Conservation (phyloP, 441 rosid species). For the Pelargonium cotyledonis region DNA sequence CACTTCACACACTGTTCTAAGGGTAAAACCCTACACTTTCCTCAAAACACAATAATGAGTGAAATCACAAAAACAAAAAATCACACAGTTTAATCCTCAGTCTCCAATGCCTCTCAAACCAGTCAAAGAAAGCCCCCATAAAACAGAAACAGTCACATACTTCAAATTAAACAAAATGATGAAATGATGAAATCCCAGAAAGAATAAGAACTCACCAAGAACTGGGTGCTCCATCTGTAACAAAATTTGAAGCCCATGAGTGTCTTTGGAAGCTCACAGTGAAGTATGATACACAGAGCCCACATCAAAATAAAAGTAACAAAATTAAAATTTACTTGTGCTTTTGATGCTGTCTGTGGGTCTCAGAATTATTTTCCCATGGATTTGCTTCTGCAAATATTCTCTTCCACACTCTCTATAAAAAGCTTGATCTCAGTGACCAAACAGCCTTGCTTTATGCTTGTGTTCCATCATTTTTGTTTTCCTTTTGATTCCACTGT, state of each 20-base stretch:
- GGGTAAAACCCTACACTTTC: too few relatives aligned
- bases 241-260: constrained; percentile 18
- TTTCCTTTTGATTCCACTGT: constrained; percentile 13
- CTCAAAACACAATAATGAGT: too few relatives aligned
- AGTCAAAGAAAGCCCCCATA: constrained; percentile 16
- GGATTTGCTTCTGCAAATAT: constrained; percentile 26
- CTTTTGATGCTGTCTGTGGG: too few relatives aligned
- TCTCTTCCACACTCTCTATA: constrained; percentile 10
- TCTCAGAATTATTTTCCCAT: constrained; percentile 4
- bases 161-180: not conserved
- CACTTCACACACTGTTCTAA: not conserved
- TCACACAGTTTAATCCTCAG: not conserved
- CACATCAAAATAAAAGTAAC: constrained; percentile 20
- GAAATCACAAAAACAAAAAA: too few relatives aligned
- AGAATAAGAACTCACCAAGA: not conserved
- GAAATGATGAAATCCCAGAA: not conserved
- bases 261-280: constrained; percentile 9
- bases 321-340: constrained; percentile 6
- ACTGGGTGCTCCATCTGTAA: not conserved
- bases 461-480: constrained; percentile 21
- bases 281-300: constrained; percentile 11
- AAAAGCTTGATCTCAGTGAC: constrained; percentile 18
- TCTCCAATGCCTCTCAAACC: not conserved
- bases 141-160: constrained; percentile 13
- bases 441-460: constrained; percentile 29